These are phyloP conservation scores for Lindgomyces ingoldianus DNA, from an alignment of 495 filamentous ascomycete species.

Conservation along the genomic window DNA sequence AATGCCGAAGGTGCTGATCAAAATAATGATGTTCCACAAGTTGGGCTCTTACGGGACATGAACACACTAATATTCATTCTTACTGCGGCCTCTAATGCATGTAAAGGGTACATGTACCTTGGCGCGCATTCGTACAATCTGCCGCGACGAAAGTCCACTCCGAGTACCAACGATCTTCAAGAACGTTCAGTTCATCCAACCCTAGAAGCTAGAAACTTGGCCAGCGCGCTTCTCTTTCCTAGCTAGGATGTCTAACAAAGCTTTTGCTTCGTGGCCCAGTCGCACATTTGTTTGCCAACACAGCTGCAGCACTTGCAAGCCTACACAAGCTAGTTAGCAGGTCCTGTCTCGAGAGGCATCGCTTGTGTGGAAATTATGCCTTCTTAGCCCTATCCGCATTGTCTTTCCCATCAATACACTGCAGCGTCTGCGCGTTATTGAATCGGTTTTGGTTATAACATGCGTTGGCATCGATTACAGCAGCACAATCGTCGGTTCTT, in stretches of 20 bases:
- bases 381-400: constrained; percentile 24
- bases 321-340: constrained; percentile 12
- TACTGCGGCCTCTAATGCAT: not conserved
- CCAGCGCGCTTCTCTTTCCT: not conserved
- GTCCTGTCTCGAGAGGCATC: not conserved
- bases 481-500: constrained; percentile 28
- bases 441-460: constrained; percentile 32
- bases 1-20: not conserved
- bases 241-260: constrained; percentile 2
- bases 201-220: not conserved
- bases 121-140: not conserved
- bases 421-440: constrained; percentile 13
- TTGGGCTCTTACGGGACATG: not conserved
- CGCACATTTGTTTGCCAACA: constrained; percentile 27
- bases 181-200: not conserved
- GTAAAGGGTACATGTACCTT: not conserved
- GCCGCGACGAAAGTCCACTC: not conserved
- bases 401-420: constrained; percentile 30
- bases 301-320: constrained; percentile 34
- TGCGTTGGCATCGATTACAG: constrained; percentile 34
- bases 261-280: constrained; percentile 16
- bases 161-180: not conserved
- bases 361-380: constrained; percentile 6
- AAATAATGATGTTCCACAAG: not conserved
- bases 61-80: not conserved